Conservation (phyloP, 2,329 filamentous ascomycete genomes). For the Fusarium tricinctum region DNA sequence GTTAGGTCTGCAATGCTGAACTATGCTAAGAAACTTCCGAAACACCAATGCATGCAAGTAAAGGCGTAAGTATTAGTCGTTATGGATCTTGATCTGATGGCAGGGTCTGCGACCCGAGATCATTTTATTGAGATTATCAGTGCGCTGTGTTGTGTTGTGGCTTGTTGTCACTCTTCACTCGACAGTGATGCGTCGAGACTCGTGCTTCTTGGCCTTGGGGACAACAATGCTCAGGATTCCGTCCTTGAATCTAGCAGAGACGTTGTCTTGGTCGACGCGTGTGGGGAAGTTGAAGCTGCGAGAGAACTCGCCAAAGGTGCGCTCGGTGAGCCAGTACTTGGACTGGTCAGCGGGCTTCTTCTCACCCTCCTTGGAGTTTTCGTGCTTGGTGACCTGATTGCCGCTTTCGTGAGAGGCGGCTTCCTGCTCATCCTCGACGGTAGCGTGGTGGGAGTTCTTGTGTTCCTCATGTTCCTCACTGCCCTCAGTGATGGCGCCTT, state of each 20-base stretch:
- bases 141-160: neutral
- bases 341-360: slow-evolving; percentile 58
- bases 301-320: slow-evolving; percentile 75
- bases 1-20: slow-evolving; percentile 21
- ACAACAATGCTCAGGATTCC: slow-evolving; percentile 75
- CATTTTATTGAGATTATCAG: neutral
- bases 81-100: neutral
- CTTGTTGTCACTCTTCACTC: slow-evolving; percentile 55
- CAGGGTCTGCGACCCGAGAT: neutral
- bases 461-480: slow-evolving; percentile 54
- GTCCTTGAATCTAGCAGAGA: slow-evolving; percentile 74
- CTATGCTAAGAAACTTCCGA: slow-evolving; percentile 28
- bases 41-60: slow-evolving; percentile 41
- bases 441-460: slow-evolving; percentile 67
- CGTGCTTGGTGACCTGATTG: slow-evolving; percentile 43
- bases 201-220: slow-evolving; percentile 75
- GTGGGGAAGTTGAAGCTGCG: slow-evolving; percentile 77
- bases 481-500: slow-evolving; percentile 59
- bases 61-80: slow-evolving; percentile 18
- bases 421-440: slow-evolving; percentile 72
- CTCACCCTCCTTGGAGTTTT: slow-evolving; percentile 48
- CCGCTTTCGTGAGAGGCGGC: slow-evolving; percentile 39
- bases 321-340: slow-evolving; percentile 80
- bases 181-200: slow-evolving; percentile 68
- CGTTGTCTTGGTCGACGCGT: slow-evolving; percentile 72